A percentile compares a stretch with the other conserved stretches of the same genome.
Evolutionary conservation across 23 red algal species (phyloP).

Genomic region (Gracilaria domingensis): DNA sequence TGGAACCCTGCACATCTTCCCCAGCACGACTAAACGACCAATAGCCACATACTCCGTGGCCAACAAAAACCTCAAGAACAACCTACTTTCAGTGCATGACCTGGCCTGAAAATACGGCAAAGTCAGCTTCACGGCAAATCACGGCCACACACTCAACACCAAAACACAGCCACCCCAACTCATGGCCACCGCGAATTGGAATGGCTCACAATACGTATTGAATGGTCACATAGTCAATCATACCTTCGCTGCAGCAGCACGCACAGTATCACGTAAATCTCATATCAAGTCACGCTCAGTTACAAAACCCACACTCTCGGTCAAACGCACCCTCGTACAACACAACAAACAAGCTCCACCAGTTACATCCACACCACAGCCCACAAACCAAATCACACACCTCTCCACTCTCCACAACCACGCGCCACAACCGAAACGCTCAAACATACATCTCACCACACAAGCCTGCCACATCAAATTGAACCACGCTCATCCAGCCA

Average conservation of each 20-base stretch:
- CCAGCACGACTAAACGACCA: not conserved
- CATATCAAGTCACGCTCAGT: not conserved
- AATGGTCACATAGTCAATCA: no score
- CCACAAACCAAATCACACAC: not conserved
- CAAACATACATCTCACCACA: not conserved
- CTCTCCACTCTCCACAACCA: not conserved
- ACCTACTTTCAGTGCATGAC: constrained; percentile 29
- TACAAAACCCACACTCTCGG: not conserved
- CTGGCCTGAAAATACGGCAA: not conserved
- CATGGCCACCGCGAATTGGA: not conserved
- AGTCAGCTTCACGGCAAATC: not conserved
- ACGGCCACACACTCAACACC: not conserved
- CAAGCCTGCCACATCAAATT: not conserved
- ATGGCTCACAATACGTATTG: not conserved
- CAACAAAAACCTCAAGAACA: constrained; percentile 9
- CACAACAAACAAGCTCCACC: not conserved
- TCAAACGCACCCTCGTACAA: not conserved
- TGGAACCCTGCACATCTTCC: not conserved
- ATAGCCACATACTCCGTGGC: not conserved
- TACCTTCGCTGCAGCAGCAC: not conserved
- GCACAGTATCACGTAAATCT: not conserved
- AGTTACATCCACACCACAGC: not conserved
- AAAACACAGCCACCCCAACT: not conserved
- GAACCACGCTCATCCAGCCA: not conserved
- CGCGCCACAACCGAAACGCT: not conserved